A percentile compares a stretch with the other conserved stretches of the same genome.
Evolutionary conservation across 106 monocot genomes (phyloP).

Genomic region (Amphibolis antarctica): DNA sequence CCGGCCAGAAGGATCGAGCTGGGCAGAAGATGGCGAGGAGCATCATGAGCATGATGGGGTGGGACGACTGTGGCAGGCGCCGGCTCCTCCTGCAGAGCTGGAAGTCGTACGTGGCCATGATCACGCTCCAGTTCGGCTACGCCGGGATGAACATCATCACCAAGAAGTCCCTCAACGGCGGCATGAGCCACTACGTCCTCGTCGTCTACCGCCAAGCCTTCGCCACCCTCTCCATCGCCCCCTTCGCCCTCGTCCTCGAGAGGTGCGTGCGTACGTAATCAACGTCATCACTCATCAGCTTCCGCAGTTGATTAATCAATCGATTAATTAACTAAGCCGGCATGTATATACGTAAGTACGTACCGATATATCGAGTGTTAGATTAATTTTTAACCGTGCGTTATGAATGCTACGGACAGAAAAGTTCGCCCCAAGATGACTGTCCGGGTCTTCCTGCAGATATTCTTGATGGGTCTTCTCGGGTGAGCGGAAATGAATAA

Average conservation of each 20-base stretch:
- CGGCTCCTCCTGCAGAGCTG: slow-evolving; percentile 8
- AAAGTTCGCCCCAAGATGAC: slow-evolving; percentile 27
- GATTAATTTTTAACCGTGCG: no score
- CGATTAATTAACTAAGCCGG: no score
- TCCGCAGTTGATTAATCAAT: no score
- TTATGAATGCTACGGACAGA: slow-evolving; percentile 2
- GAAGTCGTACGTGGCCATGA: slow-evolving; percentile 33
- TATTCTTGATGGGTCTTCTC: slow-evolving; percentile 22
- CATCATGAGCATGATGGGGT: no score
- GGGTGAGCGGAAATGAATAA: slow-evolving; percentile 16
- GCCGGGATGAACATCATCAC: slow-evolving; percentile 40
- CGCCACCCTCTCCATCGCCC: slow-evolving; percentile 37
- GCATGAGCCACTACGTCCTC: slow-evolving; percentile 41
- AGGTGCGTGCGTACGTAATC: neutral
- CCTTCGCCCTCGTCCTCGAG: slow-evolving; percentile 37
- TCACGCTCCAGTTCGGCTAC: slow-evolving; percentile 31
- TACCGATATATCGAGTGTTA: no score
- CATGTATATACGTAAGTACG: no score
- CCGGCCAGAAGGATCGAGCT: no score
- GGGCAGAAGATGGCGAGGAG: no score
- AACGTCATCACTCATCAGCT: no score
- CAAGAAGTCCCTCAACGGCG: slow-evolving; percentile 35
- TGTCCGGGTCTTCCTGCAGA: slow-evolving; percentile 19
- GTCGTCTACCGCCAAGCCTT: slow-evolving; percentile 40
- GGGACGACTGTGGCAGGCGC: neutral